phyloP scores from a whole-genome alignment of 2,329 filamentous ascomycete genomes.

The Clonostachys chloroleuca region DNA sequence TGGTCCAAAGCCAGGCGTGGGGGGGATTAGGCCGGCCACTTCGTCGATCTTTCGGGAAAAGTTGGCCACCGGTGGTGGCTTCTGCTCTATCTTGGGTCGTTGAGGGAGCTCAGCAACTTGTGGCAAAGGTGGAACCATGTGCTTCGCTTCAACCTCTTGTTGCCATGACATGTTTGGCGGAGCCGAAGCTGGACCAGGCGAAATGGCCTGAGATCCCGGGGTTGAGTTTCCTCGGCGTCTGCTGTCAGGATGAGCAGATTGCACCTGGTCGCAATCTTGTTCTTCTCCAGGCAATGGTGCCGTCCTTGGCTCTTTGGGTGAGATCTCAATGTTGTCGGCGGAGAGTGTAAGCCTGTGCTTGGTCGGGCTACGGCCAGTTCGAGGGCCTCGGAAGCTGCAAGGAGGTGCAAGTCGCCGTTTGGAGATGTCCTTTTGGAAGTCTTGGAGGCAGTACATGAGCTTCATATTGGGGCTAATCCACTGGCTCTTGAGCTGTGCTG shows the following conservation, averaged over 20 bases:
- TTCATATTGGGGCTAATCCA: conserved; percentile 95
- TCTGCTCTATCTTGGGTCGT: conserved; percentile 26
- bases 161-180: conserved; percentile 60
- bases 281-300: conserved; percentile 53
- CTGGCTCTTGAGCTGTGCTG: conserved; percentile 73
- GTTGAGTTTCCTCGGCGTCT: conserved; percentile 47
- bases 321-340: conserved; percentile 49
- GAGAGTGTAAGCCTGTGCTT: conserved; percentile 59
- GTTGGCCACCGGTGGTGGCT: neutral
- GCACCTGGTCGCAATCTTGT: conserved; percentile 13
- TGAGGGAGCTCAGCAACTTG: conserved; percentile 17
- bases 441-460: conserved; percentile 82
- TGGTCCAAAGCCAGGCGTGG: conserved; percentile 37
- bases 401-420: conserved; percentile 40
- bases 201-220: conserved; percentile 42
- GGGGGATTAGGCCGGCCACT: conserved; percentile 22
- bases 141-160: conserved; percentile 28
- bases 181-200: conserved; percentile 62
- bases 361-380: conserved; percentile 48
- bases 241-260: conserved; percentile 13
- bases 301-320: conserved; percentile 53
- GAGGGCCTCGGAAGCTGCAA: conserved; percentile 42
- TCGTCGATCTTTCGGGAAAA: neutral
- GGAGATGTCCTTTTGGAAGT: conserved; percentile 65
- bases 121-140: neutral